phyloP scores from a whole-genome alignment of 352 stramenopile genomes.

The Blastocystis hominis region DNA sequence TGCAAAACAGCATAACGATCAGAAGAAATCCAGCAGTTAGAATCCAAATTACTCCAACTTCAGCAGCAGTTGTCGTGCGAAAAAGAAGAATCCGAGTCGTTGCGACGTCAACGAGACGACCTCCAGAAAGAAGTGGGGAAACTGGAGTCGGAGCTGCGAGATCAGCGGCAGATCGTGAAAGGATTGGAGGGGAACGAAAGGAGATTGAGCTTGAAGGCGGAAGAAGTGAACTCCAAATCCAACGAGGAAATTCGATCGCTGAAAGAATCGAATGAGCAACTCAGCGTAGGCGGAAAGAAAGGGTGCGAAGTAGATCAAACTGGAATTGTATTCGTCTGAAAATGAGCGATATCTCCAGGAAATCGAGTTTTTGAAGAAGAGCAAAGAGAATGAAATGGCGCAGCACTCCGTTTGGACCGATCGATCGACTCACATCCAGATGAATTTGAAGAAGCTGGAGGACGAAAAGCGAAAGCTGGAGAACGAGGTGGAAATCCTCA shows the following conservation, averaged over 20 bases:
- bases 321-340: background rate
- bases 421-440: background rate
- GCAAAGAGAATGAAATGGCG: background rate
- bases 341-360: background rate
- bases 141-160: background rate
- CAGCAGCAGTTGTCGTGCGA: background rate
- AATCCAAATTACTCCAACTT: background rate
- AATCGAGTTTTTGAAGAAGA: background rate
- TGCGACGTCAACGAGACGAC: slow-evolving; percentile 16
- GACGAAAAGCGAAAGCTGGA: background rate
- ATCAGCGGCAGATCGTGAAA: background rate
- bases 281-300: background rate
- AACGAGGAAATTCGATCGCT: background rate
- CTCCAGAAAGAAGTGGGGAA: background rate
- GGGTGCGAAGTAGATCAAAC: background rate
- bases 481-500: background rate
- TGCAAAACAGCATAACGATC: background rate
- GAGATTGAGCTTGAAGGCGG: background rate
- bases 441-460: background rate
- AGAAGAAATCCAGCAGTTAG: background rate
- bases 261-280: background rate
- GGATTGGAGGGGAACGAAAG: background rate
- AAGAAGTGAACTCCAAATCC: background rate
- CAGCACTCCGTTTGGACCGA: background rate
- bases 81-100: background rate